Base-by-base conservation (phyloP, 305 asterid species). In the Caryopteris hybrid region DNA sequence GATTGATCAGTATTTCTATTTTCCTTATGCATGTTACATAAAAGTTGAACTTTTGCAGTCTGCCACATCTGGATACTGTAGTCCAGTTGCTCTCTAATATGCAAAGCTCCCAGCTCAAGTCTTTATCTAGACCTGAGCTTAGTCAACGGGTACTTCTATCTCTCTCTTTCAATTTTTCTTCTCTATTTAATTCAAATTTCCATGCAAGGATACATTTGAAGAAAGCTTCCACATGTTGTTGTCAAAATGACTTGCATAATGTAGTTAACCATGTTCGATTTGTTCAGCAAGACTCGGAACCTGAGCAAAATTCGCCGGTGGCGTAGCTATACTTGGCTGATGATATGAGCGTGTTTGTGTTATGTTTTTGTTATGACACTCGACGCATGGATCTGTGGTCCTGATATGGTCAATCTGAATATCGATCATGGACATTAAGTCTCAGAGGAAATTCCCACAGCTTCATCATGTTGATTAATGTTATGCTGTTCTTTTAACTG, bases 1-100 rank as follows among this genome's bases (percentile, higher is more conserved):
- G 8, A 43, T 57, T 5, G 14, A 16, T 20, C 57, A 18, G n/a
- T n/a, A n/a, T n/a, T n/a, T n/a, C n/a, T n/a, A n/a, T n/a, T n/a
- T n/a, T n/a, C n/a, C n/a, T n/a, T 33, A 11, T 42, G 25, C 47
- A 27, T n/a, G 18, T 2, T 42, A 46, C 64, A 61, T 55, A 34
- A 67, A 16, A 71, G 41, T 70, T 11, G 50, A 23, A 55, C 1
- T 68, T 58, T 78, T 79, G 89, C 87, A 92, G 98, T 75, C 81
- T 83, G 68, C 96, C 97, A 25, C 96, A 88, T 78, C 86, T 90
- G 77, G 78, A 84, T 75, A 90, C 97, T 6, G 94, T 84, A 31
- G 80, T 71, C 51, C 98, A 92, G 80, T 68, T 92, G 55, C 94
- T 92, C 23, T 83, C 96, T 41, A 85, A 88, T 53, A 88, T 92